Conservation (phyloP, 768 basidiomycete species). For the Hortiboletus campestris region DNA sequence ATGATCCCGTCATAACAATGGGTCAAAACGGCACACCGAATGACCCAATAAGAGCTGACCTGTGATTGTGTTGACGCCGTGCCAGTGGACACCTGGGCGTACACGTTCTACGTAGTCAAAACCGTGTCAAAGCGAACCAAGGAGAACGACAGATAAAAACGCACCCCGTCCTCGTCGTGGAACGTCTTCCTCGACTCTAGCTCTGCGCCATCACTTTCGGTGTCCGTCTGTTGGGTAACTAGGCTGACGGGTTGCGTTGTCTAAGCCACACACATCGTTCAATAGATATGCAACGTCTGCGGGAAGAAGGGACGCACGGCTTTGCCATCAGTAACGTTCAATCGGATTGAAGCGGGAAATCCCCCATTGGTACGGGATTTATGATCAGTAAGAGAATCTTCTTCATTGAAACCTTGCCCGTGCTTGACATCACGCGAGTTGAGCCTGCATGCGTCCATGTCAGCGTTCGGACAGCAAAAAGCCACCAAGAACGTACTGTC, state of each 20-base stretch:
- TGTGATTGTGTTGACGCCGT: conserved; percentile 20
- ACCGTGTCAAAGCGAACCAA: background rate
- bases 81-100: conserved; percentile 11
- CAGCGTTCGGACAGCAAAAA: background rate
- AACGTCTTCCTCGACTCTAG: conserved; percentile 19
- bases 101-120: conserved; percentile 7
- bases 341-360: conserved; percentile 7
- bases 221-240: background rate
- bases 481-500: conserved; percentile 14
- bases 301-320: conserved; percentile 6
- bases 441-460: conserved; percentile 19
- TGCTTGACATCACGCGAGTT: conserved; percentile 18
- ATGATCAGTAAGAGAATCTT: conserved; percentile 15
- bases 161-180: conserved; percentile 12
- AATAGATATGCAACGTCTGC: background rate
- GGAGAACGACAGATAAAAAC: background rate
- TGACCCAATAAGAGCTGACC: background rate
- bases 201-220: conserved; percentile 4
- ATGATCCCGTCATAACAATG: background rate
- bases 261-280: conserved; percentile 4
- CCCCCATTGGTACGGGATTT: background rate
- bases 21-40: background rate
- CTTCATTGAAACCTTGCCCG: conserved; percentile 27
- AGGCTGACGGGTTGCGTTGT: conserved; percentile 17
- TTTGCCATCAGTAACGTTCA: conserved; percentile 15